Conservation (phyloP, 257 asterid genomes). For the Nyctanthes arbortristis region DNA sequence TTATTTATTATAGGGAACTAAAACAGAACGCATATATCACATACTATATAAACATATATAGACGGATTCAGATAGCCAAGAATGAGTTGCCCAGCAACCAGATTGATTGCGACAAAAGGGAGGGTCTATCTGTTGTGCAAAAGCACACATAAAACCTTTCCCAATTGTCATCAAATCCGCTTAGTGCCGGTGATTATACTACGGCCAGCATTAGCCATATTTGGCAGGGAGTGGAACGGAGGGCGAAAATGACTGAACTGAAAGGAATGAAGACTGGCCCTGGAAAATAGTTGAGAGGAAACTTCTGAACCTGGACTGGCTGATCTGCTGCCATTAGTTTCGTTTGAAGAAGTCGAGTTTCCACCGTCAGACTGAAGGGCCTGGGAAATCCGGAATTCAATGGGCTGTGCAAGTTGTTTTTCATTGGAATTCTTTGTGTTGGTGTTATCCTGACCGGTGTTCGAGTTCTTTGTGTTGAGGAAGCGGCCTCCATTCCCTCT, state of each 20-base stretch:
- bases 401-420: conserved; percentile 15
- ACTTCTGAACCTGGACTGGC: conserved; percentile 38
- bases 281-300: conserved; percentile 28
- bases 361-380: conserved; percentile 52
- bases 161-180: conserved; percentile 24
- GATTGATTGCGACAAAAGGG: conserved; percentile 8
- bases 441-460: conserved; percentile 16
- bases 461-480: conserved; percentile 56
- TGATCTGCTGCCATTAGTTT: conserved; percentile 29
- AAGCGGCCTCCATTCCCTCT: conserved; percentile 91
- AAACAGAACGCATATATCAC: neutral
- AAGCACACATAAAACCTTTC: conserved; percentile 20
- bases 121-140: conserved; percentile 8
- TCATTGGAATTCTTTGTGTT: conserved; percentile 7
- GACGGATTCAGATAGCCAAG: conserved; percentile 59
- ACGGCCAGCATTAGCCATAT: conserved; percentile 38
- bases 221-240: conserved; percentile 35
- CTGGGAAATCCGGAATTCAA: conserved; percentile 45
- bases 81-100: conserved; percentile 58
- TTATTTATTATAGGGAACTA: neutral
- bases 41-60: neutral
- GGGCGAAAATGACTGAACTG: conserved; percentile 27
- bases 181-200: conserved; percentile 30
- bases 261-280: conserved; percentile 35
- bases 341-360: conserved; percentile 15